Evolutionary conservation across 257 asterid genomes (phyloP), one percentile per base, ranked within the genome.

Genomic region (Solanum lycopersicoides): DNA sequence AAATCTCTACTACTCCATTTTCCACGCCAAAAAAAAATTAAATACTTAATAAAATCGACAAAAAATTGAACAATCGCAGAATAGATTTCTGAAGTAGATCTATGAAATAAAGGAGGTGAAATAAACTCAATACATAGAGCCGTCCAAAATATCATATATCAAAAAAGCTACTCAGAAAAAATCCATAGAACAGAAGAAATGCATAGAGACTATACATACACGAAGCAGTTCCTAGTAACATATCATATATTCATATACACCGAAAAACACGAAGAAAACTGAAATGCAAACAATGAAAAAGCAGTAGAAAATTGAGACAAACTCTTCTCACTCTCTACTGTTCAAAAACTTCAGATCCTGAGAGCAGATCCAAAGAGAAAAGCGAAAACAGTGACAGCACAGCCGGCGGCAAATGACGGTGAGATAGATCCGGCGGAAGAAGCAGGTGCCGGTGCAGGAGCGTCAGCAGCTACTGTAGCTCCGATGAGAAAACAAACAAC

Each of bases 361-460:
- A 92, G 89, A 0, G 90, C 92, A 76, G 93, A 91, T 83, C 93
- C 94, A 23, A 91, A 90, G 72, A 91, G 34, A 42, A 87, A 89
- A 32, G 94, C 69, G 23, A 71, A 92, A 5, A 87, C 74, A 20
- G 94, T 91, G 72, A 87, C 84, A 73, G 92, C 91, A 76, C 86
- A 88, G 7, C 93, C 91, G 25, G 72, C 87, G 28, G 87, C 86
- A 71, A 92, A 60, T 65, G 93, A 89, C 77, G 94, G 94, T 12
- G 90, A 90, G 18, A 87, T 75, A 7, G 91, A 60, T 18, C 90
- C 93, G 39, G 91, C 94, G 2, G 93, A 50, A 7, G 96, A 92
- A 3, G 86, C 87, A 12, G 96, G 96, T 15, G 91, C 86, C 44
- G 95, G 93, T 14, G 91, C 91, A 0, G 95, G 95, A 2, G 93